phyloP scores from a whole-genome alignment of 208 protist species.

The Leishmania guyanensis region DNA sequence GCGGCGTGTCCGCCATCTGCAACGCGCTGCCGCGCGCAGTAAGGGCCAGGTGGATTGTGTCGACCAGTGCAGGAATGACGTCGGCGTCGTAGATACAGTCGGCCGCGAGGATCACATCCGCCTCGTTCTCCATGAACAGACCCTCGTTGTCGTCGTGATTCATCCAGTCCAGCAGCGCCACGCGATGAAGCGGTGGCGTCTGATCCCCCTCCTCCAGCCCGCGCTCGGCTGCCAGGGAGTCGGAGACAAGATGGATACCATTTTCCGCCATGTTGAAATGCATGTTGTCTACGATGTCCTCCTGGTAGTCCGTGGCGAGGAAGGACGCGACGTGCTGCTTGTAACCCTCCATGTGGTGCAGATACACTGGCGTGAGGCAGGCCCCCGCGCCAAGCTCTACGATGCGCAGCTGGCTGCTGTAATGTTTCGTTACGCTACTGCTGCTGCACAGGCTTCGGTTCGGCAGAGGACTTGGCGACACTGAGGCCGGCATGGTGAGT shows the following conservation, averaged over 20 bases:
- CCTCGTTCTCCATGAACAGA: slow-evolving; percentile 44
- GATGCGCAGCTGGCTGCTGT: slow-evolving; percentile 49
- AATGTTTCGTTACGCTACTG: background rate
- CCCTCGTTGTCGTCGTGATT: slow-evolving; percentile 38
- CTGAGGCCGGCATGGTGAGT: background rate
- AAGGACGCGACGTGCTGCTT: slow-evolving; percentile 41
- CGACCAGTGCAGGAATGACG: slow-evolving; percentile 58
- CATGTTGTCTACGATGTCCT: slow-evolving; percentile 72
- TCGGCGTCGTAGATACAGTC: slow-evolving; percentile 85
- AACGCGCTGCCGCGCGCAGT: slow-evolving; percentile 5
- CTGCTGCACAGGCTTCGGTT: background rate
- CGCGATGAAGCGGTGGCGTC: slow-evolving; percentile 37
- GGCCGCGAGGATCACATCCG: slow-evolving; percentile 68
- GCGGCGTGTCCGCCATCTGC: background rate
- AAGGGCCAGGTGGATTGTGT: slow-evolving; percentile 48
- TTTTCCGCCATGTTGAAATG: slow-evolving; percentile 54
- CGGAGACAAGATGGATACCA: slow-evolving; percentile 30
- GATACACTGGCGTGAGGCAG: slow-evolving; percentile 62
- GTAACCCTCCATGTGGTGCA: slow-evolving; percentile 49
- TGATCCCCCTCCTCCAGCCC: slow-evolving; percentile 39
- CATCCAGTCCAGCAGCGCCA: slow-evolving; percentile 70
- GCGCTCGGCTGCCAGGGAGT: slow-evolving; percentile 25
- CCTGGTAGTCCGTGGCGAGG: slow-evolving; percentile 76
- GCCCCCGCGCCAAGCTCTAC: slow-evolving; percentile 82
- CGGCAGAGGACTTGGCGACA: background rate